phyloP scores from a whole-genome alignment of 306 rosid genomes.

The Benincasa hispida region DNA sequence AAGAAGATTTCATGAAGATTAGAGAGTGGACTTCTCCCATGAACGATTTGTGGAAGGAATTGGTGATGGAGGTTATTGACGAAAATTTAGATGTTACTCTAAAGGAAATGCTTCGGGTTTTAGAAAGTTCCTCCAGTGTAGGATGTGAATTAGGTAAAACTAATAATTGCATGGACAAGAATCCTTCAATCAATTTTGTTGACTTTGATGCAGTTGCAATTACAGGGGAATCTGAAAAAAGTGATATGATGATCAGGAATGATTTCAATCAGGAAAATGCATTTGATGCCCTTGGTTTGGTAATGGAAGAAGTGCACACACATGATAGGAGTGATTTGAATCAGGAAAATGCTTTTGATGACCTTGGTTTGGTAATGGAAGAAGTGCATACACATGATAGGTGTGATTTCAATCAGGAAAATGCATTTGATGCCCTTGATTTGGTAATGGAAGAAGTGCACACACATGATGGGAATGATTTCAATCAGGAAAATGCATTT shows the following conservation, averaged over 20 bases:
- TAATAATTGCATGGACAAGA: slow-evolving; percentile 4
- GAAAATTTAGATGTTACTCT: slow-evolving; percentile 25
- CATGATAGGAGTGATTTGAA: slow-evolving; percentile 6
- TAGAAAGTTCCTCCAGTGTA: slow-evolving; percentile 15
- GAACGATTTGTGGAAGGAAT: slow-evolving; percentile 42
- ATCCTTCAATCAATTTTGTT: neutral
- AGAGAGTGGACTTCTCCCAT: slow-evolving; percentile 52
- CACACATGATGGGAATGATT: slow-evolving; percentile 4
- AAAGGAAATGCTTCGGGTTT: slow-evolving; percentile 17
- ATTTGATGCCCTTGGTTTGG: slow-evolving; percentile 7
- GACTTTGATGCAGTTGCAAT: slow-evolving; percentile 5
- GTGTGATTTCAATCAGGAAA: slow-evolving; percentile 2
- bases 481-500: neutral
- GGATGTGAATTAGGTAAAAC: slow-evolving; percentile 14
- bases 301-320: neutral
- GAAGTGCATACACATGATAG: slow-evolving; percentile 2
- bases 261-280: neutral
- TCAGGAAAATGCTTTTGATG: slow-evolving; percentile 4
- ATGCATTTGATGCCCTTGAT: slow-evolving; percentile 6
- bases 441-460: neutral
- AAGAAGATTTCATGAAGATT: slow-evolving; percentile 25
- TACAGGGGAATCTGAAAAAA: neutral
- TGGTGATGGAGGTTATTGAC: slow-evolving; percentile 38
- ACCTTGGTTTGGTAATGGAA: neutral
- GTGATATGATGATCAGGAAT: slow-evolving; percentile 7